phyloP scores from a whole-genome alignment of 352 stramenopile species.

The Heterotrichella gracilis region DNA sequence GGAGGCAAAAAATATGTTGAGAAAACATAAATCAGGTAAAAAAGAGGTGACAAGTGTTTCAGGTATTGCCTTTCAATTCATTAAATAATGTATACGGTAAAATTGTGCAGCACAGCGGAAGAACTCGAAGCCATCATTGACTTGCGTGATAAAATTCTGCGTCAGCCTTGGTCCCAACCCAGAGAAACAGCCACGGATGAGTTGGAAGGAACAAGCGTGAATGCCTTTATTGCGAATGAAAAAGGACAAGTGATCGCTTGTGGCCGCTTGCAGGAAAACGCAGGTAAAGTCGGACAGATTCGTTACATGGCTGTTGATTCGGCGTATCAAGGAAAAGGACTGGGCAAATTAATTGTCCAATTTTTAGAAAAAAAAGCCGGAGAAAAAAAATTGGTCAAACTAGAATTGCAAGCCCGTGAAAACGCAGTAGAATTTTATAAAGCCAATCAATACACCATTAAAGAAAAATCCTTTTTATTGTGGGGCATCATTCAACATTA shows the following conservation, averaged over 20 bases:
- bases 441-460: neutral
- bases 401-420: neutral
- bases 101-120: neutral
- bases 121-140: neutral
- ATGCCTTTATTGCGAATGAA: neutral
- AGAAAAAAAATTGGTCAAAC: neutral
- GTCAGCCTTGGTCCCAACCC: neutral
- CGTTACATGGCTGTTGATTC: neutral
- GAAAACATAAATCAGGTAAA: neutral
- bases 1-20: neutral
- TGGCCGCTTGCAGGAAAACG: neutral
- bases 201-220: neutral
- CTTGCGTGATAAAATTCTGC: neutral
- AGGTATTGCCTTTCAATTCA: neutral
- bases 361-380: neutral
- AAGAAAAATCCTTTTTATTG: slow-evolving; percentile 10
- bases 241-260: neutral
- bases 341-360: neutral
- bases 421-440: slow-evolving; percentile 8
- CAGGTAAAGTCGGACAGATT: neutral
- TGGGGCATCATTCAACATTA: neutral
- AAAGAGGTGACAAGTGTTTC: neutral
- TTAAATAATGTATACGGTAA: neutral
- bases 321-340: neutral
- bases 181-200: neutral